A percentile compares a stretch with the other conserved stretches of the same genome.
Conservation (phyloP, 257 asterid genomes). For the Nicotiana sylvestris region DNA sequence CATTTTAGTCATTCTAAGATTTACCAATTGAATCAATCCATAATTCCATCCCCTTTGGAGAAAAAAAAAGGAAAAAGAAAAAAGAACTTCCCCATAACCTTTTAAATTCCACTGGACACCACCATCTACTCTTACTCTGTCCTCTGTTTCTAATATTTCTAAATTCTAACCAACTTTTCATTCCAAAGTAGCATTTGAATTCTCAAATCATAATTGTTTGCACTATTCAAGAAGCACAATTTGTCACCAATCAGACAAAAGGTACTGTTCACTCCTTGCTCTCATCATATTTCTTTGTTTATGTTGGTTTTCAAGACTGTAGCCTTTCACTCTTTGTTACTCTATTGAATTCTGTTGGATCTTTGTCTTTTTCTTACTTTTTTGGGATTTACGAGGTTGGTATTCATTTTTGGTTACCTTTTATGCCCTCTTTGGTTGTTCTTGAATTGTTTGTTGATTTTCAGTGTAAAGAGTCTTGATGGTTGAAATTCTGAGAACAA, state of each 20-base stretch:
- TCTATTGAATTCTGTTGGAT: conserved; percentile 20
- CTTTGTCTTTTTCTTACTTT: conserved; percentile 11
- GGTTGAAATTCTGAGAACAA: background rate
- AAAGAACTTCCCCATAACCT: background rate
- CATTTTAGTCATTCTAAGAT: too few relatives aligned
- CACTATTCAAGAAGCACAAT: background rate
- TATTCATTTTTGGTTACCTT: background rate
- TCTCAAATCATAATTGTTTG: conserved; percentile 4
- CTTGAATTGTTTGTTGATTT: background rate
- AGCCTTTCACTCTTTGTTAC: background rate
- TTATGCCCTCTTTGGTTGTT: background rate
- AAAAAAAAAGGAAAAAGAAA: background rate
- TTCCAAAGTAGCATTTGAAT: conserved; percentile 6
- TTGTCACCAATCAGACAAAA: conserved; percentile 3
- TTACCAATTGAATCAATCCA: background rate
- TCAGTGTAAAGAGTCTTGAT: background rate
- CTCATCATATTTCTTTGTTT: background rate
- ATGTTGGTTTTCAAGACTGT: background rate
- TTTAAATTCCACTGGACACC: background rate
- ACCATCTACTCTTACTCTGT: background rate
- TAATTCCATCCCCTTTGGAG: too few relatives aligned
- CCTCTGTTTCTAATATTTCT: background rate
- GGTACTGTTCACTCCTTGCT: conserved; percentile 9
- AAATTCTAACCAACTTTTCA: conserved; percentile 1
- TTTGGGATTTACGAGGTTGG: background rate